These are phyloP conservation scores for Pseudogymnoascus sp. DNA, from an alignment of 2,329 filamentous ascomycete genomes.

Conservation along the genomic window DNA sequence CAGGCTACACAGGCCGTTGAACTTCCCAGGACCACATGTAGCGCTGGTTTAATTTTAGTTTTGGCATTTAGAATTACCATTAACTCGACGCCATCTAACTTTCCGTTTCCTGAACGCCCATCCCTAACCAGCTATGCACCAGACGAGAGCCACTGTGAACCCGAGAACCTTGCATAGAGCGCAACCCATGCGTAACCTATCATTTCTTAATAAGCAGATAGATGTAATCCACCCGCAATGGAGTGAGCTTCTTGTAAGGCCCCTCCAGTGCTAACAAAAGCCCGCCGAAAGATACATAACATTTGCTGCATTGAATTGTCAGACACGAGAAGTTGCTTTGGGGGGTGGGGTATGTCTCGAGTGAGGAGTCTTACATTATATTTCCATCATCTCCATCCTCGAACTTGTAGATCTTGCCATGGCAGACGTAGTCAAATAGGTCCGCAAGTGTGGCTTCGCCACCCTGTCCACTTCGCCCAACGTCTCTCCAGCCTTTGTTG, in stretches of 20 bases:
- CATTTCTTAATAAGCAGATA: constrained; percentile 94
- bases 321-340: neutral
- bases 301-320: constrained; percentile 57
- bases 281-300: constrained; percentile 90
- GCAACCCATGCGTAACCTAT: constrained; percentile 14
- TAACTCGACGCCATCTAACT: constrained; percentile 14
- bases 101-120: constrained; percentile 13
- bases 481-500: constrained; percentile 74
- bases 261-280: constrained; percentile 86
- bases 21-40: constrained; percentile 67
- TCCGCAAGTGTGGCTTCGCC: constrained; percentile 62
- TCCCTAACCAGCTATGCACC: neutral
- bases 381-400: constrained; percentile 73
- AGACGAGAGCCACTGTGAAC: constrained; percentile 6
- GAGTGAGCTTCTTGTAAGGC: constrained; percentile 90
- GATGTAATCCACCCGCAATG: constrained; percentile 84
- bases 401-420: constrained; percentile 84
- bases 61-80: constrained; percentile 11
- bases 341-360: constrained; percentile 9
- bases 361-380: constrained; percentile 65
- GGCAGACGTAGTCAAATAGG: constrained; percentile 80
- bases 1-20: constrained; percentile 70
- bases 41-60: constrained; percentile 16
- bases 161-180: constrained; percentile 19
- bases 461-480: constrained; percentile 46